Base-by-base conservation (phyloP, 441 rosid genomes). In the Erodium moschatum region DNA sequence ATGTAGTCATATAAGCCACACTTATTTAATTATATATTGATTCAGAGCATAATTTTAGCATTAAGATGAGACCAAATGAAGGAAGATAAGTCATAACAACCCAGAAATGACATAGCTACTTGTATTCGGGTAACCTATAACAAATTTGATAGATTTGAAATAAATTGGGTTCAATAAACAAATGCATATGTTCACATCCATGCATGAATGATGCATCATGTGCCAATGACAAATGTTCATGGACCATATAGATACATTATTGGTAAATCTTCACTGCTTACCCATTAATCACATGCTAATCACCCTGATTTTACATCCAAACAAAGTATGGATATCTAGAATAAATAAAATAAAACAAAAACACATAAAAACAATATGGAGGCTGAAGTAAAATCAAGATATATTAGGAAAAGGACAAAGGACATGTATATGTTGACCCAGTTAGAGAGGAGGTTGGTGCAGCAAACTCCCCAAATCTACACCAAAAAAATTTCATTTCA, bases 381-480 rank as follows among this genome's bases (percentile, higher is more conserved):
- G 40, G 40, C 40, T 35, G 40, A 35, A 35, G 6, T 35, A 35
- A 35, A 35, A 35, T 35, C 8, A 35, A 35, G 40, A 35, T 35
- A 35, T 35, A 35, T 35, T 6, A 35, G 40, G 40, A 35, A 35
- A 35, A 35, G 6, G 40, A 35, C 40, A 35, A 5, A 35, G 40
- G 40, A 35, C 40, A 35, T 35, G 40, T 35, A 35, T 35, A 20
- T 19, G 1, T 19, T 12, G 46, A n/a, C 78, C 40, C 40, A 35
- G 40, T 73, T 75, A 48, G 67, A 65, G 69, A 46, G 70, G 66
- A 78, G 77, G 89, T 84, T 83, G 91, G 85, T 85, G 83, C 72
- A 84, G 85, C 90, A 82, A 83, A 82, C 85, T 48, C 78, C 79
- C 77, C 65, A 69, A 67, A 75, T 73, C 73, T 61, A 64, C 69